These are phyloP conservation scores for Bonia amplexicaulis DNA, from an alignment of 176 grass and related monocot species.

Conservation along the genomic window DNA sequence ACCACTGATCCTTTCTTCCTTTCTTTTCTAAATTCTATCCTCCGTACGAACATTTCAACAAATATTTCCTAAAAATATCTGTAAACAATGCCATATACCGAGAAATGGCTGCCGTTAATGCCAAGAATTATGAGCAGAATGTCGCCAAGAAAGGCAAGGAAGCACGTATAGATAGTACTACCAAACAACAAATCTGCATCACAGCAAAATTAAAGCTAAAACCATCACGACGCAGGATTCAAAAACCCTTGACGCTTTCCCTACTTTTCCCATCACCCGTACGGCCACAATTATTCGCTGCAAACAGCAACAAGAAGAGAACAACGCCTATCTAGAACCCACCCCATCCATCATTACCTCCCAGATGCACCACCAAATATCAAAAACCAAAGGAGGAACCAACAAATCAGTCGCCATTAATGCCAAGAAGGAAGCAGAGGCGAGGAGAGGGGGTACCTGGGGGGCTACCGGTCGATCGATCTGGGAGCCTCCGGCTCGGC, in stretches of 20 bases:
- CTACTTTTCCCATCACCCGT: not conserved
- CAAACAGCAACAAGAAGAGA: not conserved
- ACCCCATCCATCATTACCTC: not conserved
- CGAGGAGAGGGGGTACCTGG: not conserved
- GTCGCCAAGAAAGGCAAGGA: not conserved
- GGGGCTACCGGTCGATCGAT: constrained; percentile 14
- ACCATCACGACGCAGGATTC: not conserved
- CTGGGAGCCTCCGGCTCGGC: not conserved
- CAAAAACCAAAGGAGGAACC: not conserved
- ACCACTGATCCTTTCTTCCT: not conserved
- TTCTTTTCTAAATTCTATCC: not conserved
- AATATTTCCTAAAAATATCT: constrained; percentile 7
- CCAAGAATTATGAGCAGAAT: constrained; percentile 1
- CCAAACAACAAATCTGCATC: not conserved
- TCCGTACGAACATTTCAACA: constrained; percentile 20
- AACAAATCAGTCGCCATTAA: not conserved
- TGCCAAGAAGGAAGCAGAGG: not conserved
- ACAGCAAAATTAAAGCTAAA: not conserved
- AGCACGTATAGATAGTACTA: not conserved
- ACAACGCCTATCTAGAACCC: not conserved
- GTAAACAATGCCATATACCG: not conserved
- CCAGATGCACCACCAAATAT: not conserved
- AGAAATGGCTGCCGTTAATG: not conserved
- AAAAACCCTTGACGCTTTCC: not conserved
- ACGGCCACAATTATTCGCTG: not conserved